Evolutionary conservation across 2,329 filamentous ascomycete genomes (phyloP).

Genomic region (Pseudogymnoascus sp.): DNA sequence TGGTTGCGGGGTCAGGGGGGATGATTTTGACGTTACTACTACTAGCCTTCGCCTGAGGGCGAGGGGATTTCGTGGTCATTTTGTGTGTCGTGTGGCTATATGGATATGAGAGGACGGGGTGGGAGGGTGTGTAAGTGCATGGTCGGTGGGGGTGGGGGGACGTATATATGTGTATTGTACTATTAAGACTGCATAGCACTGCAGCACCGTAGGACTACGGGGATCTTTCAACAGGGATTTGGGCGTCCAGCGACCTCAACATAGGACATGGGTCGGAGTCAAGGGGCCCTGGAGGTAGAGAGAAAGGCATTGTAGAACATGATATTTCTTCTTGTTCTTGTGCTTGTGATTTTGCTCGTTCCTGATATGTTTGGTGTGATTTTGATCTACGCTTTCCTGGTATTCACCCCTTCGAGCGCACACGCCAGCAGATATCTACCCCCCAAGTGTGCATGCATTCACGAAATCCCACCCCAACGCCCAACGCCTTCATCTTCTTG

Average conservation of each 20-base stretch:
- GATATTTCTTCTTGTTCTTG: background rate
- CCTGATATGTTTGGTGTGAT: background rate
- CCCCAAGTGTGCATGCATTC: constrained; percentile 2
- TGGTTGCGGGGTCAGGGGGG: background rate
- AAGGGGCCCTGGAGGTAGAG: background rate
- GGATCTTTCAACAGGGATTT: constrained; percentile 4
- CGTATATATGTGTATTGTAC: constrained; percentile 8
- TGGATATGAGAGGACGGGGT: background rate
- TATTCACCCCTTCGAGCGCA: background rate
- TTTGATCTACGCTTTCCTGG: background rate
- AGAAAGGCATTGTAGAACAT: constrained; percentile 6
- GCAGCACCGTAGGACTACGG: background rate
- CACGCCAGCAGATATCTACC: too few species aligned
- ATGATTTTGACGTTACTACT: constrained; percentile 1
- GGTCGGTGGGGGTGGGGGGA: background rate
- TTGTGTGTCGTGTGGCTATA: background rate
- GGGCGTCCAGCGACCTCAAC: constrained; percentile 5
- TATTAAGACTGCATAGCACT: background rate
- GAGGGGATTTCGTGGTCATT: background rate
- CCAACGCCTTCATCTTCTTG: background rate
- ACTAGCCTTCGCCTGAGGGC: background rate
- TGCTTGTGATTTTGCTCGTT: background rate
- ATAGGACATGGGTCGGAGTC: background rate
- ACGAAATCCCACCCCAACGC: background rate
- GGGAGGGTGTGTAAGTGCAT: constrained; percentile 1